Evolutionary conservation across 768 basidiomycete species (phyloP).

Genomic region (Tubosaeta sp.): DNA sequence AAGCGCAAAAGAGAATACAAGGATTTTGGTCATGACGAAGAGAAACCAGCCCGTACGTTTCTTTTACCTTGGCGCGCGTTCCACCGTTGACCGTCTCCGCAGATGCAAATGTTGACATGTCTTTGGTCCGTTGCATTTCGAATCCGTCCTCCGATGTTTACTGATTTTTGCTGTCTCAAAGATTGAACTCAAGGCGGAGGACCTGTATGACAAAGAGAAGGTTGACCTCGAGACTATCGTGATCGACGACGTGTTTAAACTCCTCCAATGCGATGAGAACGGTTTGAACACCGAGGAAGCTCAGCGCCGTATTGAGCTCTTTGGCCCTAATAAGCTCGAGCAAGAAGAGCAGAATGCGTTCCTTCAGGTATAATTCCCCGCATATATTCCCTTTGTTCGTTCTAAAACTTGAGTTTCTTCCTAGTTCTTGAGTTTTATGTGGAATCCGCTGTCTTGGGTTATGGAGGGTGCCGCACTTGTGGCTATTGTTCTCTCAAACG

Average conservation of each 20-base stretch:
- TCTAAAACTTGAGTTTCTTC: not conserved
- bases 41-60: conserved; percentile 62
- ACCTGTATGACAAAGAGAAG: conserved; percentile 97
- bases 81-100: conserved; percentile 2
- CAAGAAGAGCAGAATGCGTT: conserved; percentile 86
- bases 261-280: conserved; percentile 83
- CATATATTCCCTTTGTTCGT: not conserved
- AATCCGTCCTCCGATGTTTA: not conserved
- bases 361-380: conserved; percentile 60
- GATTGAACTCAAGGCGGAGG: conserved; percentile 90
- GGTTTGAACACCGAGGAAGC: conserved; percentile 80
- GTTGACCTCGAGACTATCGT: conserved; percentile 97
- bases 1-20: conserved; percentile 82
- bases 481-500: conserved; percentile 95
- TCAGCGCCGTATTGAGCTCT: conserved; percentile 78
- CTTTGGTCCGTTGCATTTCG: conserved; percentile 42
- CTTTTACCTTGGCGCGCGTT: not conserved
- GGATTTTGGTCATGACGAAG: conserved; percentile 74
- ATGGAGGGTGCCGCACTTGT: conserved; percentile 97
- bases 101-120: conserved; percentile 91
- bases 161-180: conserved; percentile 11
- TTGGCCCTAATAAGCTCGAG: conserved; percentile 95
- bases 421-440: conserved; percentile 95
- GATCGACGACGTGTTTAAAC: conserved; percentile 94
- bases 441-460: conserved; percentile 99